Conservation (phyloP, 2,329 filamentous ascomycete species). For the Aspergillus texensis region DNA sequence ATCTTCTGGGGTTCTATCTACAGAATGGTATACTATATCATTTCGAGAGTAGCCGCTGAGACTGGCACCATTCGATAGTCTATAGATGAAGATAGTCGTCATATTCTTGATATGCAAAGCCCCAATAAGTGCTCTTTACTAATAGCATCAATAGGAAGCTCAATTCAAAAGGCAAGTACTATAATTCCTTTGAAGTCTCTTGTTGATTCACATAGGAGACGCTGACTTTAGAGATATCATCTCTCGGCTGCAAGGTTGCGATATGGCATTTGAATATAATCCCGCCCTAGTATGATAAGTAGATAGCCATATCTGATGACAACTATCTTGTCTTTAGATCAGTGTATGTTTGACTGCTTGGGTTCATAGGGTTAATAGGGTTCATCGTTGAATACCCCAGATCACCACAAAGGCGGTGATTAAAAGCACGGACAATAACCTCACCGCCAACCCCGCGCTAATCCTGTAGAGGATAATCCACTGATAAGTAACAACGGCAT, state of each 20-base stretch:
- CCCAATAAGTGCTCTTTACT: no score
- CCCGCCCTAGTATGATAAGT: not conserved
- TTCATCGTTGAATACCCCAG: no score
- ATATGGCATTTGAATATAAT: not conserved
- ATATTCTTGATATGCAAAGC: no score
- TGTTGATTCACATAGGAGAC: not conserved
- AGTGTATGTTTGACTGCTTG: not conserved
- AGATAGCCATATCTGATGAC: not conserved
- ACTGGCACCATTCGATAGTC: no score
- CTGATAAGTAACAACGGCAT: slow-evolving; percentile 27
- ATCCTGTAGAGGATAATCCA: slow-evolving; percentile 22
- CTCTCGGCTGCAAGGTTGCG: not conserved
- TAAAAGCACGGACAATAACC: not conserved
- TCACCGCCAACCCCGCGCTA: slow-evolving; percentile 35
- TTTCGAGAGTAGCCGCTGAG: no score
- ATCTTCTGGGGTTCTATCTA: no score
- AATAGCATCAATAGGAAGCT: no score
- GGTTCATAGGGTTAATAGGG: no score
- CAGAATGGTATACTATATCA: no score
- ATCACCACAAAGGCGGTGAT: slow-evolving; percentile 21
- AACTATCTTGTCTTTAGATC: not conserved
- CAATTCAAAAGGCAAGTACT: no score
- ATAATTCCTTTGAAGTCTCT: not conserved
- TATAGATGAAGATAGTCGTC: no score
- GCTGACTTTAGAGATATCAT: not conserved